A percentile compares a stretch with the other conserved stretches of the same genome.
phyloP scores from a whole-genome alignment of 2,329 filamentous ascomycete genomes.

The Penicillium corylophilum region DNA sequence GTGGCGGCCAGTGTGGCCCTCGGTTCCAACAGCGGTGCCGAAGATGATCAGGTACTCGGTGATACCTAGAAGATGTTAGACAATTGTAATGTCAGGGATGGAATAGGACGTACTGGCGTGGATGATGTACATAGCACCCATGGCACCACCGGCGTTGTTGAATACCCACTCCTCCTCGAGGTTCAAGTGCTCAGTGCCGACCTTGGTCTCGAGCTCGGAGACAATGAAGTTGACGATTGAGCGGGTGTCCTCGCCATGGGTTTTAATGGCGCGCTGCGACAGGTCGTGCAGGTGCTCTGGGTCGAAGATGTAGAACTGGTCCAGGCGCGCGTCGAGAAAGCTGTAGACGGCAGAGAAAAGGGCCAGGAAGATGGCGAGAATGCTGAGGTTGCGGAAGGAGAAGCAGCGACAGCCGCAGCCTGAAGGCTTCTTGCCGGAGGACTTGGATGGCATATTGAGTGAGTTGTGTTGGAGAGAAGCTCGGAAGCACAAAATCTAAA shows the following conservation, averaged over 20 bases:
- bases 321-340: constrained; percentile 39
- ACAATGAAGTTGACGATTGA: constrained; percentile 70
- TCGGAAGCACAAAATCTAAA: constrained; percentile 9
- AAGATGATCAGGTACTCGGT: constrained; percentile 92
- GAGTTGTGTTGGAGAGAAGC: constrained; percentile 1
- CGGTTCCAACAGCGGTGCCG: constrained; percentile 67
- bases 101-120: constrained; percentile 31
- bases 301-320: constrained; percentile 71
- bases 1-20: constrained; percentile 84
- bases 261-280: constrained; percentile 62
- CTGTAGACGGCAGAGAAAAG: constrained; percentile 37
- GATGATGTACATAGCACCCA: constrained; percentile 89
- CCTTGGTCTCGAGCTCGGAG: constrained; percentile 59
- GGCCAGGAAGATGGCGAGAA: constrained; percentile 36
- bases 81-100: not conserved
- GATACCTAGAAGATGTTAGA: constrained; percentile 45
- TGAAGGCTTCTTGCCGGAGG: constrained; percentile 21
- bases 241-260: constrained; percentile 73
- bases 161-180: constrained; percentile 80
- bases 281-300: constrained; percentile 67
- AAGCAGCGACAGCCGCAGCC: constrained; percentile 24
- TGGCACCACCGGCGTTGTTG: constrained; percentile 87
- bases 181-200: constrained; percentile 58
- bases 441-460: constrained; percentile 26
- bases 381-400: constrained; percentile 30